Evolutionary conservation across 163 green algal genomes (phyloP).

Genomic region (Scenedesmus sp.): DNA sequence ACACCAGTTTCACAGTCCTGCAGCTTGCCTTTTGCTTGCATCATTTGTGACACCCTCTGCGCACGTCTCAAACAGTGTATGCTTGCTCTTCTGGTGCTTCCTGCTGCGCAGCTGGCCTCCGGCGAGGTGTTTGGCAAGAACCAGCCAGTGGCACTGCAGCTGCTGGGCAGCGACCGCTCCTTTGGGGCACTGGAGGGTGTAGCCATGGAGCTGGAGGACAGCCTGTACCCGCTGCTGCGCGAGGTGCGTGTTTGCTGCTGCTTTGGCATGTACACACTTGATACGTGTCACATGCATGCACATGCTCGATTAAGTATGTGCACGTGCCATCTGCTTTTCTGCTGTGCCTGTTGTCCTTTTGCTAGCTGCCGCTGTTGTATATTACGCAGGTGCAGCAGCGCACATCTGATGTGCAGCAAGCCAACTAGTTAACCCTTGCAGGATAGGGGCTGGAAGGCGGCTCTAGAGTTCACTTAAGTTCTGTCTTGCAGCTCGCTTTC

Average conservation of each 20-base stretch:
- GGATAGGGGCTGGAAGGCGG: too few species aligned
- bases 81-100: background rate
- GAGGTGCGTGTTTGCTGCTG: slow-evolving; percentile 60
- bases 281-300: background rate
- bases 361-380: background rate
- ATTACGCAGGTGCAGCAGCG: background rate
- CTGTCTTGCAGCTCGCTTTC: too few species aligned
- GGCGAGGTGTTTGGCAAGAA: slow-evolving; percentile 89
- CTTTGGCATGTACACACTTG: background rate
- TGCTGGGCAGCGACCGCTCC: slow-evolving; percentile 86
- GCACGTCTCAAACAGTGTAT: background rate
- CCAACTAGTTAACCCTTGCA: too few species aligned
- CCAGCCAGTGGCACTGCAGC: slow-evolving; percentile 88
- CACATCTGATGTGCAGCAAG: background rate
- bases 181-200: slow-evolving; percentile 92
- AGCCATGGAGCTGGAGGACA: slow-evolving; percentile 97
- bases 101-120: slow-evolving; percentile 50
- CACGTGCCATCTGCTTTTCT: background rate
- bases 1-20: background rate
- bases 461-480: too few species aligned
- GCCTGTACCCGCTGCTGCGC: slow-evolving; percentile 89
- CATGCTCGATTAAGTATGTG: background rate
- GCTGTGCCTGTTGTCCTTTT: background rate
- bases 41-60: background rate
- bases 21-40: background rate